A percentile compares a stretch with the other conserved stretches of the same genome.
Conservation (phyloP, 305 asterid species). For the Solanum hybrid region DNA sequence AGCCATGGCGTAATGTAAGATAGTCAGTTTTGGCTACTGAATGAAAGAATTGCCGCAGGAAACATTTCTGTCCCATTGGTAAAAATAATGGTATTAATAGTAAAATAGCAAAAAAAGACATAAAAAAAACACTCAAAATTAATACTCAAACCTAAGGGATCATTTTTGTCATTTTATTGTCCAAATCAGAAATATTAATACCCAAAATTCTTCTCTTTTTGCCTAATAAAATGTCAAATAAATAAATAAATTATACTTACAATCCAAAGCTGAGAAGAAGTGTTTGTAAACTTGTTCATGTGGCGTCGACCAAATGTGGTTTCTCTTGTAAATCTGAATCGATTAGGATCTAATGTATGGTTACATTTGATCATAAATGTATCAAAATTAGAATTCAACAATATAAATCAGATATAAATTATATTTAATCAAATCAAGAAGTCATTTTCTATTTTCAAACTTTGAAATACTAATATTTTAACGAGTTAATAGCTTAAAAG, state of each 20-base stretch:
- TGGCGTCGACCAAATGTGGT: conserved; percentile 69
- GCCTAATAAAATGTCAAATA: background rate
- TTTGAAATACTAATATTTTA: background rate
- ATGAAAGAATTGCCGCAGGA: conserved; percentile 54
- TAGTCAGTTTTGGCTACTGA: conserved; percentile 64
- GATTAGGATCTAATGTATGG: conserved; percentile 39
- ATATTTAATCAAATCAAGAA: background rate
- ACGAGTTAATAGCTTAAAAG: too few species aligned
- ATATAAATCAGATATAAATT: background rate
- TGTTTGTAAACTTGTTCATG: conserved; percentile 19
- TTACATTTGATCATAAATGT: background rate
- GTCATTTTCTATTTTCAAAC: background rate
- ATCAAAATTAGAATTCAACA: background rate
- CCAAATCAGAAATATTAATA: background rate
- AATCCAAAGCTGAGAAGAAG: conserved; percentile 32
- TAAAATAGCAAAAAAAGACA: background rate
- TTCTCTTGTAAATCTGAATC: conserved; percentile 53
- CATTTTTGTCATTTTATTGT: background rate
- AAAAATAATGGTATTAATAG: background rate
- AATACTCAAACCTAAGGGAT: background rate
- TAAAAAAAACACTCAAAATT: too few species aligned
- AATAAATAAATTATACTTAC: conserved; percentile 16
- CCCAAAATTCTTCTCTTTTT: background rate
- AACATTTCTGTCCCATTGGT: conserved; percentile 45
- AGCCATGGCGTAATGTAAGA: conserved; percentile 72